Conservation (phyloP, 805 yeast species). For the Suhomyces canberraensis region DNA sequence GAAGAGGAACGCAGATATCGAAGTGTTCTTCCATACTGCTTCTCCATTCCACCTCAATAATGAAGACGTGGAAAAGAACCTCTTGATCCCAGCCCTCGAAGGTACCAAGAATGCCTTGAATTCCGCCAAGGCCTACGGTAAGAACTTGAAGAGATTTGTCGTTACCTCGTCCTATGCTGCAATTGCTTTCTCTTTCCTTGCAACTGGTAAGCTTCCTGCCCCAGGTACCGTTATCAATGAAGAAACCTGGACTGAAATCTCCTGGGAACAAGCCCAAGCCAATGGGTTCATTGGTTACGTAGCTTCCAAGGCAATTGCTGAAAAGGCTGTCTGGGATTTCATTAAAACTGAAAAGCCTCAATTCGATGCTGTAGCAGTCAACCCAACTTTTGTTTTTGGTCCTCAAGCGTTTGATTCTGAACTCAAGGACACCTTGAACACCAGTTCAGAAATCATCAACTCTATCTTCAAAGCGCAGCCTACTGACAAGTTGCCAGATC, state of each 20-base stretch:
- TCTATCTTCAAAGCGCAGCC: constrained; percentile 14
- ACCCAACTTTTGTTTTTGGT: constrained; percentile 39
- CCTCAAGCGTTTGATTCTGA: constrained; percentile 35
- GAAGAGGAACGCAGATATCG: constrained; percentile 24
- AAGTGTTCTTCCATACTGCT: constrained; percentile 30
- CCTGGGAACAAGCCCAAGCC: constrained; percentile 45
- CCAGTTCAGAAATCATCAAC: constrained; percentile 18
- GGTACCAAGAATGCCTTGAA: constrained; percentile 28
- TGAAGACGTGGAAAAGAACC: constrained; percentile 17
- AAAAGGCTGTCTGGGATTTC: constrained; percentile 58
- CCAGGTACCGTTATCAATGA: constrained; percentile 38
- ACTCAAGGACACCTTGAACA: constrained; percentile 11
- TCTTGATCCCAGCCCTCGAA: constrained; percentile 27
- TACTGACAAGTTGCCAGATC: constrained; percentile 8
- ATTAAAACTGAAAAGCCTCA: constrained; percentile 30
- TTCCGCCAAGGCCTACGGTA: constrained; percentile 16
- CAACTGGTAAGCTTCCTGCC: constrained; percentile 14
- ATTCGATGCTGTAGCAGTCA: constrained; percentile 23
- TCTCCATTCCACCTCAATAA: constrained; percentile 27
- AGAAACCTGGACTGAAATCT: constrained; percentile 50
- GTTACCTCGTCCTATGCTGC: constrained; percentile 25
- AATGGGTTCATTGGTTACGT: constrained; percentile 45
- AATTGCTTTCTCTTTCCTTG: constrained; percentile 11
- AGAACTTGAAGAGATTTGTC: constrained; percentile 17
- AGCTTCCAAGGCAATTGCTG: constrained; percentile 63